These are phyloP conservation scores for Candida odintsovae DNA, from an alignment of 805 yeast species.

Conservation along the genomic window DNA sequence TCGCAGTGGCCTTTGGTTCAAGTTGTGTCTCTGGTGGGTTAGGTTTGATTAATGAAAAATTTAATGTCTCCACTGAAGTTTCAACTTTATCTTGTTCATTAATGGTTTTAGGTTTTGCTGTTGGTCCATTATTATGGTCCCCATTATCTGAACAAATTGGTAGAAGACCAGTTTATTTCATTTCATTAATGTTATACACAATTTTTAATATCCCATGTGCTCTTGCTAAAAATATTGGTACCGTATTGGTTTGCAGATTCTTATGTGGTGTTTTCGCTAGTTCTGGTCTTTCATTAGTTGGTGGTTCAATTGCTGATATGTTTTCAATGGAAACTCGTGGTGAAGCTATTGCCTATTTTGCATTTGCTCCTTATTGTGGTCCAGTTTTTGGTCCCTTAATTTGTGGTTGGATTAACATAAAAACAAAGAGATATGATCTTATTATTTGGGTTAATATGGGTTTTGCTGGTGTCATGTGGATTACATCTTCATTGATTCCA, in stretches of 20 bases:
- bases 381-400: conserved; percentile 88
- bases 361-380: conserved; percentile 90
- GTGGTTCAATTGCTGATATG: conserved; percentile 88
- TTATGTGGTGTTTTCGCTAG: conserved; percentile 82
- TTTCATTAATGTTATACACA: conserved; percentile 68
- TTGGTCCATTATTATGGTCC: conserved; percentile 88
- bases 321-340: conserved; percentile 81
- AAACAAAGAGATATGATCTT: conserved; percentile 61
- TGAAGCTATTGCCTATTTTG: conserved; percentile 83
- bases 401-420: conserved; percentile 76
- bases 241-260: conserved; percentile 76
- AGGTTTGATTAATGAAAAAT: conserved; percentile 57
- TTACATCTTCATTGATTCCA: conserved; percentile 61
- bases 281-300: conserved; percentile 79
- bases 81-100: conserved; percentile 74
- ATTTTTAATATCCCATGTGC: conserved; percentile 88
- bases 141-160: conserved; percentile 85
- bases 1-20: conserved; percentile 90
- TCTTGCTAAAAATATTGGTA: conserved; percentile 73
- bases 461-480: conserved; percentile 81
- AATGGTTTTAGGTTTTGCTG: conserved; percentile 83
- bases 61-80: conserved; percentile 69
- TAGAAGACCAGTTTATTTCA: conserved; percentile 74
- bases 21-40: conserved; percentile 87
- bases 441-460: conserved; percentile 92